Percentiles rank a stretch among this genome's conserved stretches.
These are phyloP conservation scores for Physcia stellaris DNA, from an alignment of 495 filamentous ascomycete genomes.

Conservation along the genomic window DNA sequence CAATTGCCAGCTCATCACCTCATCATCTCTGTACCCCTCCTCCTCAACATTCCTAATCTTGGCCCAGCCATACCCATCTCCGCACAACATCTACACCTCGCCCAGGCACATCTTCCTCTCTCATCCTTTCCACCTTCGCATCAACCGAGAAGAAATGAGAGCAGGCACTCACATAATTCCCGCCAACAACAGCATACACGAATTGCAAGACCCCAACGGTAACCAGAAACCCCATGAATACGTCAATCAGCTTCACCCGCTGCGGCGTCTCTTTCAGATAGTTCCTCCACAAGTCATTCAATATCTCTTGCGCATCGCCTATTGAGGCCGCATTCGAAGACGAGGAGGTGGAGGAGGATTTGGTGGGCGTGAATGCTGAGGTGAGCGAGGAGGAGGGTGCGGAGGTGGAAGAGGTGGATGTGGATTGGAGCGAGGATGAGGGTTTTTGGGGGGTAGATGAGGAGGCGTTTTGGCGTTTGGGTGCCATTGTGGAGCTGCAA, in stretches of 20 bases:
- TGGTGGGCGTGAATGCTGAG: conserved; percentile 18
- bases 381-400: conserved; percentile 19
- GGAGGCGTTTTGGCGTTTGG: neutral
- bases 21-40: neutral
- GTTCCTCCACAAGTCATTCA: conserved; percentile 48
- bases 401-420: conserved; percentile 17
- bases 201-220: conserved; percentile 83
- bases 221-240: conserved; percentile 82
- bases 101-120: no score
- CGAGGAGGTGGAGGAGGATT: conserved; percentile 31
- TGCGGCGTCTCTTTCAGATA: conserved; percentile 72
- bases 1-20: no score
- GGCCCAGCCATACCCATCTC: neutral
- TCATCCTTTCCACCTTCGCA: neutral
- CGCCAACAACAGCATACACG: conserved; percentile 78
- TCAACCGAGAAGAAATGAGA: neutral
- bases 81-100: neutral
- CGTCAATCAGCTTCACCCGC: conserved; percentile 83
- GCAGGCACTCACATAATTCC: conserved; percentile 69
- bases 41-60: neutral
- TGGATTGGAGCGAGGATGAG: conserved; percentile 16
- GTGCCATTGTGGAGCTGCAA: neutral
- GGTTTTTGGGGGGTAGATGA: conserved; percentile 20
- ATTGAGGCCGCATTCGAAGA: conserved; percentile 26
- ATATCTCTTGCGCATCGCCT: conserved; percentile 38